Evolutionary conservation across 805 yeast genomes (phyloP).

Genomic region (Candida adriatica): DNA sequence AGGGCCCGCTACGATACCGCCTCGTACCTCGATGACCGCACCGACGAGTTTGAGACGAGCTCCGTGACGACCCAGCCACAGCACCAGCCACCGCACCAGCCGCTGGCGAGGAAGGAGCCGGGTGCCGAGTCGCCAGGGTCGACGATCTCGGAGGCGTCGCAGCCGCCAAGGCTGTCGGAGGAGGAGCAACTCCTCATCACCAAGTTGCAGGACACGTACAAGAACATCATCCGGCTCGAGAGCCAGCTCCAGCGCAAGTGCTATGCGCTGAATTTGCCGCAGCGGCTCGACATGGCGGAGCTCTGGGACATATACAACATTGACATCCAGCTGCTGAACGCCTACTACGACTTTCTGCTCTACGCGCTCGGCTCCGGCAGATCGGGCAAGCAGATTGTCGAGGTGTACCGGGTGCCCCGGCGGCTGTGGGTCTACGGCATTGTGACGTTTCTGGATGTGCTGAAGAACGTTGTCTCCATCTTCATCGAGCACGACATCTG

Average conservation of each 20-base stretch:
- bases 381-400: constrained; percentile 72
- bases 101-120: constrained; percentile 8
- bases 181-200: constrained; percentile 63
- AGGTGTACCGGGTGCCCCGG: constrained; percentile 69
- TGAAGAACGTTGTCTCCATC: constrained; percentile 66
- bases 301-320: constrained; percentile 68
- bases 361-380: constrained; percentile 69
- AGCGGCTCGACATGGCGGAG: constrained; percentile 50
- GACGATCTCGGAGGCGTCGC: constrained; percentile 13
- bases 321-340: constrained; percentile 57
- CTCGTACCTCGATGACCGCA: constrained; percentile 17
- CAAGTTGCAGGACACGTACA: constrained; percentile 69
- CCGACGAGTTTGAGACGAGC: constrained; percentile 16
- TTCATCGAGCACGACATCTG: constrained; percentile 76
- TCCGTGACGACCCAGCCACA: constrained; percentile 9
- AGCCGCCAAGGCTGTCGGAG: constrained; percentile 29
- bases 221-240: constrained; percentile 59
- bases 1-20: constrained; percentile 12
- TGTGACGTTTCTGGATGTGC: constrained; percentile 70
- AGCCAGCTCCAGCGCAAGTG: constrained; percentile 66
- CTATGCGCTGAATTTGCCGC: constrained; percentile 49
- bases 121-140: constrained; percentile 19
- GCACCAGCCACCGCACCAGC: constrained; percentile 2
- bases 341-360: constrained; percentile 64
- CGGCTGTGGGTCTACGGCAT: constrained; percentile 84